A percentile compares a stretch with the other conserved stretches of the same genome.
phyloP scores from a whole-genome alignment of 208 protist genomes.

The Leishmania mexicana region DNA sequence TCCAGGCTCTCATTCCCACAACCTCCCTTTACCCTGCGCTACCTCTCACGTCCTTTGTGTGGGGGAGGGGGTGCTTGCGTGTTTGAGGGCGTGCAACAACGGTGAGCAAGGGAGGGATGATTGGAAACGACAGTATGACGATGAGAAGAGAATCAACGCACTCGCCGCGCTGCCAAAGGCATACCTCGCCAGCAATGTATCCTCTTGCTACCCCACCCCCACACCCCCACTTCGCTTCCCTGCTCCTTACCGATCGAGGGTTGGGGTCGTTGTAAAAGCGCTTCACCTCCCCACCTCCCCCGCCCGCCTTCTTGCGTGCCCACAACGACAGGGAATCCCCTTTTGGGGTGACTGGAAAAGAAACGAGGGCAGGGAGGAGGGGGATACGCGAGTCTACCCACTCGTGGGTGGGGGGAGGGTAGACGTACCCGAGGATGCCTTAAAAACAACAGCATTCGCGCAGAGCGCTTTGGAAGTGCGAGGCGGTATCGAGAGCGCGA shows the following conservation, averaged over 20 bases:
- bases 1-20: neutral
- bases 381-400: neutral
- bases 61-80: neutral
- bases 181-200: neutral
- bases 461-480: neutral
- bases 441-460: neutral
- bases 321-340: neutral
- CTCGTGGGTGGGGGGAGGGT: neutral
- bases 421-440: neutral
- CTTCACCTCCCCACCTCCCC: neutral
- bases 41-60: neutral
- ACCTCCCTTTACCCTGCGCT: neutral
- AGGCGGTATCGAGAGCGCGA: neutral
- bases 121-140: neutral
- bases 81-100: neutral
- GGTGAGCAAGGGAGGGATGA: neutral
- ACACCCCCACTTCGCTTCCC: neutral
- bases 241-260: neutral
- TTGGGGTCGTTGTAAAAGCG: neutral
- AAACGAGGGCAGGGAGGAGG: neutral
- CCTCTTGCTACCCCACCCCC: neutral
- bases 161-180: neutral
- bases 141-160: neutral
- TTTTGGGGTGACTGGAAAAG: no score
- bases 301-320: neutral